Percentiles rank a stretch among this genome's conserved stretches.
Evolutionary conservation across 2,329 filamentous ascomycete genomes (phyloP).

Genomic region (Xylariaceae sp.): DNA sequence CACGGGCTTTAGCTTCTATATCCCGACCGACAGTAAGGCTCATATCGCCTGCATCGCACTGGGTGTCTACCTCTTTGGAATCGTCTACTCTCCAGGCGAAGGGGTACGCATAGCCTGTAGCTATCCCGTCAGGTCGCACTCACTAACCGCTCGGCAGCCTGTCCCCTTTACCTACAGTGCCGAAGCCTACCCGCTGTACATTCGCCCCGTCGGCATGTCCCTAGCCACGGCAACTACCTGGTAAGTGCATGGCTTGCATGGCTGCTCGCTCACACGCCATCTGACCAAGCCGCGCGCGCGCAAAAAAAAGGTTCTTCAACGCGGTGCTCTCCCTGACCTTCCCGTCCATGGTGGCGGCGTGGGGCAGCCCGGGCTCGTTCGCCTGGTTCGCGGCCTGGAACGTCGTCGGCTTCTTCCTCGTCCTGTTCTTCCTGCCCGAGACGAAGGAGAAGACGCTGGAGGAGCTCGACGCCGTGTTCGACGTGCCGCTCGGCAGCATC

Average conservation of each 20-base stretch:
- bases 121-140: background rate
- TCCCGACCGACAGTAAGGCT: conserved; percentile 28
- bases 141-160: conserved; percentile 23
- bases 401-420: conserved; percentile 35
- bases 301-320: conserved; percentile 27
- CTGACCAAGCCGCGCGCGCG: background rate
- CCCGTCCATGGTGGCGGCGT: conserved; percentile 36
- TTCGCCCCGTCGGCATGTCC: conserved; percentile 55
- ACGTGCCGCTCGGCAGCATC: conserved; percentile 21
- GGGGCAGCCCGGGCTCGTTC: conserved; percentile 40
- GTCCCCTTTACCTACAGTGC: conserved; percentile 62
- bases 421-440: conserved; percentile 34
- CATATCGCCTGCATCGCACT: conserved; percentile 38
- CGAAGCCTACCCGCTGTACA: conserved; percentile 58
- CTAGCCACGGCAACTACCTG: conserved; percentile 46
- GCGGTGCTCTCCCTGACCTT: conserved; percentile 34
- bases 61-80: conserved; percentile 42
- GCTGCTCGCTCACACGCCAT: background rate
- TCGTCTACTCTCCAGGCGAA: conserved; percentile 52
- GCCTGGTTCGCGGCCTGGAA: conserved; percentile 44
- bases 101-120: conserved; percentile 32
- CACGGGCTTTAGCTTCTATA: conserved; percentile 40
- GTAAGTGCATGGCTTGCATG: conserved; percentile 10
- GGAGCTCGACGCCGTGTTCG: conserved; percentile 34
- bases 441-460: conserved; percentile 38